A percentile compares a stretch with the other conserved stretches of the same genome.
These are phyloP conservation scores for Canna indica DNA, from an alignment of 176 grass and related monocot genomes.

Conservation along the genomic window DNA sequence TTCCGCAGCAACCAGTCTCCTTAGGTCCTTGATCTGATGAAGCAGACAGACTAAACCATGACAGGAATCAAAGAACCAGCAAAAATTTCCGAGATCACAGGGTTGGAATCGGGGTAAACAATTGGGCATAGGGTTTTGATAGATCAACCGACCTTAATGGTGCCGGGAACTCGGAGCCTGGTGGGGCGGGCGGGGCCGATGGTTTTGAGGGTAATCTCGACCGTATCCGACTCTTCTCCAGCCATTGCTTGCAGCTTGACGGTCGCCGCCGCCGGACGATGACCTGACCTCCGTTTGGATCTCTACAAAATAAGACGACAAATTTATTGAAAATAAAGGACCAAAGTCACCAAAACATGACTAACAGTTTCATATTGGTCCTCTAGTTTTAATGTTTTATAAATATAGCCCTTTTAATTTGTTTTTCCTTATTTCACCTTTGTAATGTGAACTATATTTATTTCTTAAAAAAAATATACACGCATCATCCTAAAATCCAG, in stretches of 20 bases:
- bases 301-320: not conserved
- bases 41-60: not conserved
- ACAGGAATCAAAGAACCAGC: not conserved
- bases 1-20: slow-evolving; percentile 34
- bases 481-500: too few relatives aligned
- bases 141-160: slow-evolving; percentile 2
- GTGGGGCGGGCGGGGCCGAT: slow-evolving; percentile 15
- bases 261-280: not conserved
- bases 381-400: too few relatives aligned
- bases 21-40: slow-evolving; percentile 50
- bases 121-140: slow-evolving; percentile 3
- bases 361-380: too few relatives aligned
- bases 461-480: too few relatives aligned
- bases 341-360: too few relatives aligned
- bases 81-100: not conserved
- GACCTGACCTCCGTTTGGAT: not conserved
- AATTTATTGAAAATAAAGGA: too few relatives aligned
- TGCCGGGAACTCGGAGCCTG: slow-evolving; percentile 3
- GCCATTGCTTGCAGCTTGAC: slow-evolving; percentile 1
- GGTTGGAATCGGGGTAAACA: not conserved
- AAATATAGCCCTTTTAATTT: too few relatives aligned
- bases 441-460: too few relatives aligned
- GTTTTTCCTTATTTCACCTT: too few relatives aligned
- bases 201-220: slow-evolving; percentile 14
- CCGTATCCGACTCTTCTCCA: not conserved